Evolutionary conservation across 768 basidiomycete species (phyloP).

Genomic region (Sporobolomyces roseus): DNA sequence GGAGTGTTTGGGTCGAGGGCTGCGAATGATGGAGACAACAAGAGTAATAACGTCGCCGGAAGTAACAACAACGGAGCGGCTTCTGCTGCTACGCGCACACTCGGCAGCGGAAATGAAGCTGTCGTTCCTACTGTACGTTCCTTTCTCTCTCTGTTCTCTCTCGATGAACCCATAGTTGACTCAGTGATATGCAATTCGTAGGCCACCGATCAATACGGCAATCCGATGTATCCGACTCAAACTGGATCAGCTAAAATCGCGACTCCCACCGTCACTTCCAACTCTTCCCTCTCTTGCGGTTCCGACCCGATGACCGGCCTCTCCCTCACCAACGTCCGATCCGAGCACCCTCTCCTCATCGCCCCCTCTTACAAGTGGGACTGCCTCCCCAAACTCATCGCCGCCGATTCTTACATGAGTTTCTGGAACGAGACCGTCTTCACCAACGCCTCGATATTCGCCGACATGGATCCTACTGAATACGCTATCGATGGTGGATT

Average conservation of each 20-base stretch:
- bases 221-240: constrained; percentile 56
- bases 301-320: constrained; percentile 63
- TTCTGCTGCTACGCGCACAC: constrained; percentile 61
- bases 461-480: constrained; percentile 54
- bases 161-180: neutral
- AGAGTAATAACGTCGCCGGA: constrained; percentile 44
- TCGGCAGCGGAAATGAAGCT: constrained; percentile 73
- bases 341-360: constrained; percentile 83
- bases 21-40: constrained; percentile 53
- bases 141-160: neutral
- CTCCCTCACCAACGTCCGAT: constrained; percentile 62
- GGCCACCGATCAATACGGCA: constrained; percentile 40
- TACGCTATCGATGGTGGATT: constrained; percentile 71
- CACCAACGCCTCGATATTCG: constrained; percentile 75
- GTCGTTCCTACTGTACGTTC: constrained; percentile 76
- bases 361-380: constrained; percentile 90
- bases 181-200: neutral
- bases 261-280: constrained; percentile 53
- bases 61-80: constrained; percentile 31
- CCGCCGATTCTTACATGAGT: constrained; percentile 75
- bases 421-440: constrained; percentile 90
- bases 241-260: constrained; percentile 56
- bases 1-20: constrained; percentile 71
- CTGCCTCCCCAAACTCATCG: constrained; percentile 70
- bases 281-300: constrained; percentile 65